These are phyloP conservation scores for Neonectria hederae DNA, from an alignment of 2,329 filamentous ascomycete genomes.

Conservation along the genomic window DNA sequence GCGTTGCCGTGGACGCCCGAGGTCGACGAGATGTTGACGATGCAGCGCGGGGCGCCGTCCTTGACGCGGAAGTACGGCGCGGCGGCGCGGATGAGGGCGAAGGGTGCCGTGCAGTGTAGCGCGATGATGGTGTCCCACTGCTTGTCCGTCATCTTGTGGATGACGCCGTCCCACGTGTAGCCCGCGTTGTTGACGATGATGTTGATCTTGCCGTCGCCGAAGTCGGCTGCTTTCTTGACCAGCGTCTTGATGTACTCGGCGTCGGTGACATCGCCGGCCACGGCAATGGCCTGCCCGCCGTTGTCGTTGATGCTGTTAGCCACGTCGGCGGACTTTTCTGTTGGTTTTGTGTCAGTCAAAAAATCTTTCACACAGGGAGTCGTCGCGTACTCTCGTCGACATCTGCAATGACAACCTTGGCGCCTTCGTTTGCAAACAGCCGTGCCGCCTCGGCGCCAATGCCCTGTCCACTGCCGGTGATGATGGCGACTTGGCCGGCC, in stretches of 20 bases:
- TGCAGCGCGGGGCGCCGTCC: constrained; percentile 79
- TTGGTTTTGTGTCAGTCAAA: constrained; percentile 1
- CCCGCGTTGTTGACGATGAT: constrained; percentile 93
- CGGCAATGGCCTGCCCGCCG: constrained; percentile 75
- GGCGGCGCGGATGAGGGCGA: constrained; percentile 81
- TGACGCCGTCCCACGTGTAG: constrained; percentile 92
- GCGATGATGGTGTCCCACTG: constrained; percentile 91
- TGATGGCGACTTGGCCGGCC: constrained; percentile 82
- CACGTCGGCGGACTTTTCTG: constrained; percentile 75
- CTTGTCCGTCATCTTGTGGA: constrained; percentile 91
- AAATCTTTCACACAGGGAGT: rapidly evolving
- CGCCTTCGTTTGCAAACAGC: constrained; percentile 87
- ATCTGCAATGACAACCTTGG: constrained; percentile 84
- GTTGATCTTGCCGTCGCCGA: constrained; percentile 88
- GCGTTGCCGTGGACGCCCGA: constrained; percentile 87
- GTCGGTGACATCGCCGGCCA: constrained; percentile 81
- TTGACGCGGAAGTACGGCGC: constrained; percentile 89
- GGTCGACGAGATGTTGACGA: constrained; percentile 87
- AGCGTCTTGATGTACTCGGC: constrained; percentile 74
- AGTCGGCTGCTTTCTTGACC: constrained; percentile 79
- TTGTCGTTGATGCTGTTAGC: constrained; percentile 74
- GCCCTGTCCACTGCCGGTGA: constrained; percentile 86
- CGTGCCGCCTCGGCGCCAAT: constrained; percentile 87
- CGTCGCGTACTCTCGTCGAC: constrained; percentile 72
- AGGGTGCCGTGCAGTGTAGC: constrained; percentile 85